Base-by-base conservation (phyloP, 1,284 basidiomycete species). In the Moniliophthora roreri region DNA sequence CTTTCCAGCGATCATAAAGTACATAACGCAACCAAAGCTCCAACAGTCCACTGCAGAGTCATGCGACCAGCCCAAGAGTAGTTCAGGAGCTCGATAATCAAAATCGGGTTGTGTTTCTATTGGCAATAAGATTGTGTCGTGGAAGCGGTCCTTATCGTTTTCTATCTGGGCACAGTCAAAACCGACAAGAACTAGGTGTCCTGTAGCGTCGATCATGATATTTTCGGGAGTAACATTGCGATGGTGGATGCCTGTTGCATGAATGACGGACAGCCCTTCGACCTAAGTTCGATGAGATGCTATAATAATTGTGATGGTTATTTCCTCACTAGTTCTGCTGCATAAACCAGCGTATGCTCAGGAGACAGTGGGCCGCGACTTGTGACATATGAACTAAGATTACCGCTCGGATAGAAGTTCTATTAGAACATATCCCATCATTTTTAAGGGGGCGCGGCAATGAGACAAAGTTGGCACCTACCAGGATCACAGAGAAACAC, bases 1-100 rank as follows among this genome's bases (percentile, higher is more conserved):
- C 62, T 69, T 72, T 24, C 84, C 84, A 18, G 77, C 76, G 41
- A 82, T 68, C 75, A 91, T 84, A 64, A 87, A 89, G 62, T 84
- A 85, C 11, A 93, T 65, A 61, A 93, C 74, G 60, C 87, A 79
- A 1, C 91, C 92, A 54, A 93, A 84, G 1, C 82, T 80, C 90
- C 91, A 95, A 71, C 84, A 87, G 65, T 95, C 92, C n/a, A 89
- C 88, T 10, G 84, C 78, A 56, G 80, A 84, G 48, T 85, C 84
- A 63, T 91, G 88, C 10, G 80, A 73, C 75, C 87, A 82, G 0
- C 87, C 83, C 26, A 89, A 75, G 21, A 92, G 72, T 3, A 90
- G 74, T 61, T 91, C 88, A 0, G 89, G 88, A 1, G 88, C 87
- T 18, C 84, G 75, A 61, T 88, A 90, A 54, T 82, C 79, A 28